A percentile compares a stretch with the other conserved stretches of the same genome.
Conservation (phyloP, 768 basidiomycete genomes). For the Lanmaoa pseudosensibilis region DNA sequence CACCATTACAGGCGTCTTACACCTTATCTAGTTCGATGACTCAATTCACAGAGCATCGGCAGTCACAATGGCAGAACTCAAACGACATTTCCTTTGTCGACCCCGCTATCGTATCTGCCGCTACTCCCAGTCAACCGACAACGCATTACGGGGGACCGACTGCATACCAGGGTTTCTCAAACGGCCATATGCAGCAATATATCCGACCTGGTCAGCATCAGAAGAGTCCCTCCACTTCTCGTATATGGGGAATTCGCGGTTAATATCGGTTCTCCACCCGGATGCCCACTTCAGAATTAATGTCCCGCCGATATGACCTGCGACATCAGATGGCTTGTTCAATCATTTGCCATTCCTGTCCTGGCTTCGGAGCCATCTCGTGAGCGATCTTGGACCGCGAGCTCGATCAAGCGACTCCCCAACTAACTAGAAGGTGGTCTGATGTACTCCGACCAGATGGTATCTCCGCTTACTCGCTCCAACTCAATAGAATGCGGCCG, state of each 20-base stretch:
- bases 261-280: conserved; percentile 9
- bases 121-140: conserved; percentile 2
- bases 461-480: conserved; percentile 3
- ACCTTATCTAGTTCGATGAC: conserved; percentile 6
- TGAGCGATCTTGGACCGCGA: not conserved
- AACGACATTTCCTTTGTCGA: conserved; percentile 15
- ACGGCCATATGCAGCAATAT: conserved; percentile 15
- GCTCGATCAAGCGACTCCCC: not conserved
- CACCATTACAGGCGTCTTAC: conserved; percentile 12
- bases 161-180: conserved; percentile 15
- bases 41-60: conserved; percentile 11
- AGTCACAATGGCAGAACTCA: conserved; percentile 14
- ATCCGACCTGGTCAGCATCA: conserved; percentile 21
- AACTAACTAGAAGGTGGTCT: not conserved
- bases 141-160: conserved; percentile 5
- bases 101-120: conserved; percentile 24
- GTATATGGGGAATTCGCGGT: conserved; percentile 26
- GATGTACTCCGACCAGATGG: not conserved
- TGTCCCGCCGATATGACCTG: not conserved
- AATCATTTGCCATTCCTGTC: conserved; percentile 9
- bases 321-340: conserved; percentile 8
- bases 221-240: conserved; percentile 21
- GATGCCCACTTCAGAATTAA: not conserved
- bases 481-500: conserved; percentile 7
- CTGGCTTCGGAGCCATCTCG: not conserved